A percentile compares a stretch with the other conserved stretches of the same genome.
Conservation (phyloP, 352 stramenopile species). For the Phytophthora citricola region DNA sequence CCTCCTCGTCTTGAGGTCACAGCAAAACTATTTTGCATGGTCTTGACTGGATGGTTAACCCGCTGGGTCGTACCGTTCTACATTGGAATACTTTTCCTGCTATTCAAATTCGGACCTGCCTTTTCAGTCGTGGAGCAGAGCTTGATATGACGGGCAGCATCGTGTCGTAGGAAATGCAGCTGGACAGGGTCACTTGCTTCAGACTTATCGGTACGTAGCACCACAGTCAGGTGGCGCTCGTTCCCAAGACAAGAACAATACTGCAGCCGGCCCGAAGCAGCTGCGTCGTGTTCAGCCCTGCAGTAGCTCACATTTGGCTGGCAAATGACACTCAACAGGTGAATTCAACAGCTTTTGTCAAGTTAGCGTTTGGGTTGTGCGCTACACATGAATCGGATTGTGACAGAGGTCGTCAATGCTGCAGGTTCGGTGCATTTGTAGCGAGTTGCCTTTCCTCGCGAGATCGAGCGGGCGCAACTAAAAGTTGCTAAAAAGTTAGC, state of each 20-base stretch:
- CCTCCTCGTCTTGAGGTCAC: too few species aligned
- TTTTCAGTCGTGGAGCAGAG: neutral
- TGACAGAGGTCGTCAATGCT: slow-evolving; percentile 3
- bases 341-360: neutral
- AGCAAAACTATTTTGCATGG: too few species aligned
- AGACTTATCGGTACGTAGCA: too few species aligned
- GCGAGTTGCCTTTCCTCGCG: slow-evolving; percentile 3
- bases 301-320: neutral
- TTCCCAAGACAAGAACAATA: too few species aligned
- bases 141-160: slow-evolving; percentile 1
- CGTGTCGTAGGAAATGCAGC: neutral
- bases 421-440: slow-evolving; percentile 5
- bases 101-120: too few species aligned
- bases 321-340: neutral
- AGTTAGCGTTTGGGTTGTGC: too few species aligned
- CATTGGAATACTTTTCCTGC: too few species aligned
- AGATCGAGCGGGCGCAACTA: slow-evolving; percentile 9
- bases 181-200: neutral
- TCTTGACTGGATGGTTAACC: too few species aligned
- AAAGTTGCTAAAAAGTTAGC: slow-evolving; percentile 6
- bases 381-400: neutral
- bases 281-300: neutral
- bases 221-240: too few species aligned
- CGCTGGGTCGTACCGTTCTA: too few species aligned
- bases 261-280: neutral